These are phyloP conservation scores for Gastrolobium bilobum DNA, from an alignment of 306 rosid genomes.

Conservation along the genomic window DNA sequence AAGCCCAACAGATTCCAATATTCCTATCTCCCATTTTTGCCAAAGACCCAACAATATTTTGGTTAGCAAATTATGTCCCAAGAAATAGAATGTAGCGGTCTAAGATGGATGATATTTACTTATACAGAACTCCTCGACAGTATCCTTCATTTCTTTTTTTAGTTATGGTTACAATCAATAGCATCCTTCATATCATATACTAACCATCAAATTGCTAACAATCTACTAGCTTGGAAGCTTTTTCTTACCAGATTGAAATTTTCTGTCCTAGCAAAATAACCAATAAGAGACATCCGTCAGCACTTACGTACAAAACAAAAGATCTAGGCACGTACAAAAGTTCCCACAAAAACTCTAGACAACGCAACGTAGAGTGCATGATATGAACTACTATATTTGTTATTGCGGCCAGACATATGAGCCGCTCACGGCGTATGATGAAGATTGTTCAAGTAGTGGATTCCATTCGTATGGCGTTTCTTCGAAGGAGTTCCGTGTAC, in stretches of 20 bases:
- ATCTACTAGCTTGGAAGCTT: background rate
- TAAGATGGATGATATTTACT: no score
- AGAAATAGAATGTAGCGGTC: no score
- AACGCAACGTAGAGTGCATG: background rate
- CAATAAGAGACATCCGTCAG: background rate
- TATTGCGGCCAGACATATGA: background rate
- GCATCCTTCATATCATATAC: background rate
- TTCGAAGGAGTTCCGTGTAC: conserved; percentile 83
- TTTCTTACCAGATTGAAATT: background rate
- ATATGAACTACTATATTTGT: background rate
- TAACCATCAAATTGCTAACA: background rate
- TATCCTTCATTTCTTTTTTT: no score
- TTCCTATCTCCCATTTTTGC: no score
- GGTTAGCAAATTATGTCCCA: no score
- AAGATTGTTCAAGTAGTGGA: background rate
- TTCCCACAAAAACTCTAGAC: background rate
- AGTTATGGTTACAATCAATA: no score
- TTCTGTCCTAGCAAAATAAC: background rate
- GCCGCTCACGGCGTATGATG: background rate
- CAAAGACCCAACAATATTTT: no score
- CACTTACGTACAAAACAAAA: conserved; percentile 1
- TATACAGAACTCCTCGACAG: no score
- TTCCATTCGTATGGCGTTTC: conserved; percentile 49
- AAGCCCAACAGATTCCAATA: no score
- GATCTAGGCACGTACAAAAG: background rate